Base-by-base conservation (phyloP, 2,329 filamentous ascomycete species). In the Myriosclerotinia duriaeana region DNA sequence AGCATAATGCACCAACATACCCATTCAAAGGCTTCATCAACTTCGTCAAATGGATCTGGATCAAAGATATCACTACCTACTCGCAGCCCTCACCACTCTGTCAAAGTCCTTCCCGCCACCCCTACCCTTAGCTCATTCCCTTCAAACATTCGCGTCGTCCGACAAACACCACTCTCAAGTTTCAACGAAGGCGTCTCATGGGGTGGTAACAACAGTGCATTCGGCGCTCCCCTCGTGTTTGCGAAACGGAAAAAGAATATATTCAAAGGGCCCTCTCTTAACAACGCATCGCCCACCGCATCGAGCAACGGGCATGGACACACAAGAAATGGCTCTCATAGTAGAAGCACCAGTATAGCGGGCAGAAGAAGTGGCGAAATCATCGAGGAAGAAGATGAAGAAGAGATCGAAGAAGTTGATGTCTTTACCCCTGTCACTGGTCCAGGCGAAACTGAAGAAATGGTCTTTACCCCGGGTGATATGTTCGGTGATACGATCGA, bases 41-140 rank as follows among this genome's bases (percentile, higher is more conserved):
- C 93, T 0, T 97, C 93, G 53, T 97, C 90, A 6, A 90, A 89
- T 68, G 89, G 87, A 30, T 89, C 89, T 0, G 87, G 89, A 5
- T 88, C 89, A 0, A 89, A 88, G 74, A 89, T 86, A 20, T 87
- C 86, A 1, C 80, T 86, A 79, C 85, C 46, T 85, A 85, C 17
- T 30, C 87, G 91, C 34, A 93, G 89, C 3, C 94, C 95, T 1
- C 93, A 97, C 76, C 87, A 92, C 71, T 96, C 92, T 0, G 90
- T 98, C 73, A 98, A 98, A 79, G 90, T 98, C n/a, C 86, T 98
- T 3, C 94, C 95, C 1, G 91, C 92, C 0, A 97, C 93, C 0
- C 94, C 94, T 0, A 93, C 90, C 0, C 80, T 85, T 3, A 82
- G 83, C 20, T 81, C 86, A 0, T 96, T 98, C 73, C 93, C 94